phyloP scores from a whole-genome alignment of 495 filamentous ascomycete species.

The Lentithecium fluviatile region DNA sequence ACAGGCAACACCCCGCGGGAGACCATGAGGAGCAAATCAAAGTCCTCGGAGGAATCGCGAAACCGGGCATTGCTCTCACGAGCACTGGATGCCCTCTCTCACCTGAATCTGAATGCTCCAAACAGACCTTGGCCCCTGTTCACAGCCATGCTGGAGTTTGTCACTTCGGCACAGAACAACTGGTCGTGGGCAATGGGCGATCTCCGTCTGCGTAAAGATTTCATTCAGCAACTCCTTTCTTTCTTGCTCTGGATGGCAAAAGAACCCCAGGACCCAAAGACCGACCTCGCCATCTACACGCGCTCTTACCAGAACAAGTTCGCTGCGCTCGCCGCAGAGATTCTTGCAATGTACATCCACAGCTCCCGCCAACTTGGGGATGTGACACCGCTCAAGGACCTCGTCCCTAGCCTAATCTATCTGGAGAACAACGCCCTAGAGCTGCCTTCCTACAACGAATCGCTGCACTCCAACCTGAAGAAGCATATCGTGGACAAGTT shows the following conservation, averaged over 20 bases:
- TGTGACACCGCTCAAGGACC: conserved; percentile 60
- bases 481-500: conserved; percentile 81
- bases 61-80: conserved; percentile 66
- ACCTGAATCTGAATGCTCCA: conserved; percentile 63
- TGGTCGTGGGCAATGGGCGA: conserved; percentile 88
- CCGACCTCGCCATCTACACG: conserved; percentile 48
- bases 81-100: conserved; percentile 70
- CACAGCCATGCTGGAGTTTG: conserved; percentile 73
- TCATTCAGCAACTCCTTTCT: conserved; percentile 65
- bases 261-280: conserved; percentile 39
- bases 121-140: conserved; percentile 51
- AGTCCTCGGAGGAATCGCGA: conserved; percentile 45
- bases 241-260: conserved; percentile 62
- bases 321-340: conserved; percentile 77
- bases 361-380: conserved; percentile 71
- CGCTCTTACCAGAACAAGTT: conserved; percentile 64
- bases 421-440: conserved; percentile 70
- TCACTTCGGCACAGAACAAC: conserved; percentile 79
- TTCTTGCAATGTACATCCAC: conserved; percentile 89
- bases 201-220: conserved; percentile 67
- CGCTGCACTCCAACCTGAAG: conserved; percentile 78
- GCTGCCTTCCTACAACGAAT: conserved; percentile 75
- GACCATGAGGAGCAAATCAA: conserved; percentile 55
- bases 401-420: conserved; percentile 74
- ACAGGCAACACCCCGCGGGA: conserved; percentile 81